phyloP scores from a whole-genome alignment of 192 early-diverging fungal species.

The Entomortierella parvispora region DNA sequence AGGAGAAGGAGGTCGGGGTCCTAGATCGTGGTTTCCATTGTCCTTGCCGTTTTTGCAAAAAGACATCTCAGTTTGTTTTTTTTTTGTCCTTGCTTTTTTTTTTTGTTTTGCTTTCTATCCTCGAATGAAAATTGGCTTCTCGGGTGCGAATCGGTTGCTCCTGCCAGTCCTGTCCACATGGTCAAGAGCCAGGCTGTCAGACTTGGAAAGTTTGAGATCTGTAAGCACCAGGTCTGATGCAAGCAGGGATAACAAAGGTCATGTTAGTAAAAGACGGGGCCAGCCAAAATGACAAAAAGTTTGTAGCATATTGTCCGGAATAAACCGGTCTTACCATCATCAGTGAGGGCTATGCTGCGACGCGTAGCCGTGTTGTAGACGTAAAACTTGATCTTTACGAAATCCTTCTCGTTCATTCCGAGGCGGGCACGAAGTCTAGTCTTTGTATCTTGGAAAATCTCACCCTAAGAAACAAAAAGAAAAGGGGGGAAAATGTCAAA shows the following conservation, averaged over 20 bases:
- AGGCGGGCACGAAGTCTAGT: slow-evolving; percentile 72
- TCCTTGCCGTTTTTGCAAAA: no score
- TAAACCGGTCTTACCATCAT: slow-evolving; percentile 21
- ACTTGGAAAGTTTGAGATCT: slow-evolving; percentile 20
- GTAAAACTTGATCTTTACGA: slow-evolving; percentile 71
- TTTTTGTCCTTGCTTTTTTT: no score
- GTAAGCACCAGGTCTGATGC: slow-evolving; percentile 45
- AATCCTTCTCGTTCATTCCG: slow-evolving; percentile 88
- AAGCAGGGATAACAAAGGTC: slow-evolving; percentile 2
- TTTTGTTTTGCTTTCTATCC: slow-evolving; percentile 14
- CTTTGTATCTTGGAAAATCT: slow-evolving; percentile 77
- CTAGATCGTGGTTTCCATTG: no score
- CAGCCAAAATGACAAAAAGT: neutral
- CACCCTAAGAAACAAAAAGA: slow-evolving; percentile 60
- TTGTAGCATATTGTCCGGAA: no score
- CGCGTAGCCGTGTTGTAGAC: neutral
- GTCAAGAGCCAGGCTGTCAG: slow-evolving; percentile 60
- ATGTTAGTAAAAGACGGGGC: no score
- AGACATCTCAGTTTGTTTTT: no score
- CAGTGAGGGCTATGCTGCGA: slow-evolving; percentile 16
- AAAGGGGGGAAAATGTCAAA: neutral
- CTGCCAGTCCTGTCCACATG: slow-evolving; percentile 61
- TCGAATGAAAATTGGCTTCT: slow-evolving; percentile 59
- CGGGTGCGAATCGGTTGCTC: slow-evolving; percentile 40
- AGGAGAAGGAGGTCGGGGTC: no score